These are phyloP conservation scores for Fagopyrum esculentum DNA, from an alignment of 148 eudicot genomes.

Conservation along the genomic window DNA sequence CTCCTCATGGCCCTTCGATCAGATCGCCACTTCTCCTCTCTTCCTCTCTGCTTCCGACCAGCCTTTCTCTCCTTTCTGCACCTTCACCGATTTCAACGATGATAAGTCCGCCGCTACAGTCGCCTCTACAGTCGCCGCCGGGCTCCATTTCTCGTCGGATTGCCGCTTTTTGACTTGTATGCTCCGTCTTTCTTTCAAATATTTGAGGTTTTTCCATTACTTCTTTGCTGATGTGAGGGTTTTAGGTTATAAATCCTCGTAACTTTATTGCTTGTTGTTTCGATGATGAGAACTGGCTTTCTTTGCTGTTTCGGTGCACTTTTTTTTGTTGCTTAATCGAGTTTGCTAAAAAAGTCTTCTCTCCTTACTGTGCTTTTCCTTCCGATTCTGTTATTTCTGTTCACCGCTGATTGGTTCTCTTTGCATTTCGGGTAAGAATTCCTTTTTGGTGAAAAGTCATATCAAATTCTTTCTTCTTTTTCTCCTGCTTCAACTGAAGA, in stretches of 20 bases:
- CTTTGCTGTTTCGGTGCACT: background rate
- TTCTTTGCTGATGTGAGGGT: background rate
- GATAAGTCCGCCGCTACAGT: conserved; percentile 16
- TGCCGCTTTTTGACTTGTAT: conserved; percentile 30
- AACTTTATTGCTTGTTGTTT: background rate
- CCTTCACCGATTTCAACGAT: conserved; percentile 36
- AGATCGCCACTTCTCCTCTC: conserved; percentile 35
- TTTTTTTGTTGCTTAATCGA: background rate
- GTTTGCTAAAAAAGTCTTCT: background rate
- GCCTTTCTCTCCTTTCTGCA: conserved; percentile 64
- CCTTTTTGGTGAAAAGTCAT: background rate
- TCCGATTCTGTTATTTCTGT: conserved; percentile 7
- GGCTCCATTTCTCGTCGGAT: conserved; percentile 21
- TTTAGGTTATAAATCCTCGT: background rate
- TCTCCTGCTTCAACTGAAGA: background rate
- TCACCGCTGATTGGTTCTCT: background rate
- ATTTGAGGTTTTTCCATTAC: background rate
- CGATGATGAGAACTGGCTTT: background rate
- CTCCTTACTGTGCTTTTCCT: conserved; percentile 5
- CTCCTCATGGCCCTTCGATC: conserved; percentile 76
- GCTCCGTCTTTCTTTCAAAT: conserved; percentile 20
- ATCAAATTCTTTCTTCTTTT: background rate
- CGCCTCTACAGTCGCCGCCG: conserved; percentile 14
- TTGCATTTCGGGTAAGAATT: background rate
- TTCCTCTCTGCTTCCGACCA: conserved; percentile 35